phyloP scores from a whole-genome alignment of 1,284 basidiomycete genomes.

The Naganishia cerealis region DNA sequence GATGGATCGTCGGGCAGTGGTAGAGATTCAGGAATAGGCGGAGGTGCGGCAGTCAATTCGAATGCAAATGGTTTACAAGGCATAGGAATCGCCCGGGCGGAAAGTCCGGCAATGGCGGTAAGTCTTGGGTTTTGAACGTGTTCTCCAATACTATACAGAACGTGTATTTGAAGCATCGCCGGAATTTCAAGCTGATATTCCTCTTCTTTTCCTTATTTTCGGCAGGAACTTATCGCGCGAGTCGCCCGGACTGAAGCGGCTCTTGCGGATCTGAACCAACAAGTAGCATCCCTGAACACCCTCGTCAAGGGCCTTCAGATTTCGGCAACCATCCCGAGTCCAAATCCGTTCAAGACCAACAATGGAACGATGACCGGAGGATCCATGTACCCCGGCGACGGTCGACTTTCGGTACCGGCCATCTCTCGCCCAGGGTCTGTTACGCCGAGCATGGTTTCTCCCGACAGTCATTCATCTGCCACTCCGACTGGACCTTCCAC shows the following conservation, averaged over 20 bases:
- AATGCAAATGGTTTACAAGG: conserved; percentile 19
- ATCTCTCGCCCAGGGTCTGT: conserved; percentile 15
- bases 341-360: conserved; percentile 10
- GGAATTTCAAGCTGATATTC: neutral
- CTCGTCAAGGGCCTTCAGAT: conserved; percentile 33
- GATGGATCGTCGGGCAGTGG: neutral
- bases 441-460: neutral
- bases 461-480: conserved; percentile 11
- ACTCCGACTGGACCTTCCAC: conserved; percentile 3
- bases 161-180: neutral
- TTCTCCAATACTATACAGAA: neutral
- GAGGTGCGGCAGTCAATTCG: neutral
- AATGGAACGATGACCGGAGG: conserved; percentile 9
- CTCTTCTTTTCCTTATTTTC: neutral
- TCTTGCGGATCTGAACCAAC: conserved; percentile 29
- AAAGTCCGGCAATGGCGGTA: conserved; percentile 32
- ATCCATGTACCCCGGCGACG: conserved; percentile 11
- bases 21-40: neutral
- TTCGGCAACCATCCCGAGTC: conserved; percentile 12
- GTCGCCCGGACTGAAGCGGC: conserved; percentile 32
- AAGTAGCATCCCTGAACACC: conserved; percentile 32
- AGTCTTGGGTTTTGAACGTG: neutral
- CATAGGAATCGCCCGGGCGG: conserved; percentile 22
- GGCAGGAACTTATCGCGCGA: conserved; percentile 30
- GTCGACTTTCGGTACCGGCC: conserved; percentile 13